These are phyloP conservation scores for Diaporthe destruens DNA, from an alignment of 2,329 filamentous ascomycete species.

Conservation along the genomic window DNA sequence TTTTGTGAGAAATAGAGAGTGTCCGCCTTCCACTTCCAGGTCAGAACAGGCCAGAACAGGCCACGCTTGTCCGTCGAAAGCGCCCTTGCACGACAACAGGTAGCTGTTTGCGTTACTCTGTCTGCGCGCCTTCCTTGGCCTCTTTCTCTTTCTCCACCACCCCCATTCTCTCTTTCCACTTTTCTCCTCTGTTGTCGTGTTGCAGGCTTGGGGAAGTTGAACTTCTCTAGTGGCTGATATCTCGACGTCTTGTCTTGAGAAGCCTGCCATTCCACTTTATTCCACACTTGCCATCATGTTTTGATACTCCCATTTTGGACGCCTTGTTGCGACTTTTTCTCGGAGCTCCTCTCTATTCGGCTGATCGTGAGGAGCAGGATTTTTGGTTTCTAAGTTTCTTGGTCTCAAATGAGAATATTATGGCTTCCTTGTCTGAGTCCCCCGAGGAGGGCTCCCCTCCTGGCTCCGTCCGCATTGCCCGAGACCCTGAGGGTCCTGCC, in stretches of 20 bases:
- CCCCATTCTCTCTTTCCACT: slow-evolving; percentile 20
- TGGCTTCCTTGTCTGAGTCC: slow-evolving; percentile 37
- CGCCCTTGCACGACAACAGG: slow-evolving; percentile 32
- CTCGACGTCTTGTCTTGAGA: slow-evolving; percentile 16
- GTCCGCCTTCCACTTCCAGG: slow-evolving; percentile 13
- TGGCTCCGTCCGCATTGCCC: slow-evolving; percentile 38
- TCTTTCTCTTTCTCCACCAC: slow-evolving; percentile 15
- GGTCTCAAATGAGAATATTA: slow-evolving; percentile 35
- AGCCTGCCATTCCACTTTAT: slow-evolving; percentile 26
- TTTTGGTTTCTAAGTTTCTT: slow-evolving; percentile 35
- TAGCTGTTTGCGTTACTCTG: slow-evolving; percentile 22
- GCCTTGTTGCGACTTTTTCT: slow-evolving; percentile 33
- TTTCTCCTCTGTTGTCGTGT: slow-evolving; percentile 10
- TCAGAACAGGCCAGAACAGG: slow-evolving; percentile 25
- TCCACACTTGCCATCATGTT: slow-evolving; percentile 34
- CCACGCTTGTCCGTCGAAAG: slow-evolving; percentile 20
- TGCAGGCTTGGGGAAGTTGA: slow-evolving; percentile 36
- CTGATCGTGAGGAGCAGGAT: slow-evolving; percentile 32
- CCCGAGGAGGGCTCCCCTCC: slow-evolving; percentile 30
- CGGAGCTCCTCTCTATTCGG: slow-evolving; percentile 22
- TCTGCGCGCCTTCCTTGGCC: slow-evolving; percentile 24
- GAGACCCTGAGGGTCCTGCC: background rate
- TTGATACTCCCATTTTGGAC: slow-evolving; percentile 40
- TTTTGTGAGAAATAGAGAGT: background rate
- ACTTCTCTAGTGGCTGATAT: slow-evolving; percentile 31